Base-by-base conservation (phyloP, 2,329 filamentous ascomycete species). In the Trichoderma asperellum region DNA sequence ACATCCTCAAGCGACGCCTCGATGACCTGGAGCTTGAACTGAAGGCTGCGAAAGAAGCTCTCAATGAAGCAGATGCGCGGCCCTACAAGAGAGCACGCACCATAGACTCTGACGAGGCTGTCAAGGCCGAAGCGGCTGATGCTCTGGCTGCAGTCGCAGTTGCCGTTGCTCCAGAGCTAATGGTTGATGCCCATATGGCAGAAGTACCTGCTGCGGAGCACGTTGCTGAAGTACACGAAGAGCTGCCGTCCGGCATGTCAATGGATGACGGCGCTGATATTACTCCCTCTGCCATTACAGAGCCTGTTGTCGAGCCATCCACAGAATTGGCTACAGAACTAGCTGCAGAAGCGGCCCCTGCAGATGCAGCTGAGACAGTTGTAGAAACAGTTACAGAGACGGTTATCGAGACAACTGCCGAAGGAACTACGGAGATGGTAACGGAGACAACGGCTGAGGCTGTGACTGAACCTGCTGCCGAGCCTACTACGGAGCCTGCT, bases 1-100 rank as follows among this genome's bases (percentile, higher is more conserved):
- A 93, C 70, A 91, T 90, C 69, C 85, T 97, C 47, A 96, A 96
- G 81, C 87, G 91, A 62, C 89, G 92, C 62, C 83, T 97, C n/a
- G 91, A 92, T 69, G 92, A 96, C 73, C 83, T 94, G 55, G 92
- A 95, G 76, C 84, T 86, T 47, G 87, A 88, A 77, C 77, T 86
- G 1, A 83, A 82, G 64, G 80, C 75, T 7, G 72, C 72, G 0
- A 72, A 74, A 55, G 74, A 71, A 2, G 68, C 71, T 8, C 32
- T 70, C 2, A 72, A 70, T 16, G 71, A 70, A 27, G 70, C 70
- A 8, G 68, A 73, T 14, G 68, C 68, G 47, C 73, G 76, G 16
- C 75, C 75, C 21, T 59, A 74, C 7, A 79, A 79, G 66, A 79
- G 70, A 57, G 65, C 74, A 24, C 77, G 77, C 24, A 67, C 35